Conservation (phyloP, 768 basidiomycete species). For the Pisolithus marmoratus region DNA sequence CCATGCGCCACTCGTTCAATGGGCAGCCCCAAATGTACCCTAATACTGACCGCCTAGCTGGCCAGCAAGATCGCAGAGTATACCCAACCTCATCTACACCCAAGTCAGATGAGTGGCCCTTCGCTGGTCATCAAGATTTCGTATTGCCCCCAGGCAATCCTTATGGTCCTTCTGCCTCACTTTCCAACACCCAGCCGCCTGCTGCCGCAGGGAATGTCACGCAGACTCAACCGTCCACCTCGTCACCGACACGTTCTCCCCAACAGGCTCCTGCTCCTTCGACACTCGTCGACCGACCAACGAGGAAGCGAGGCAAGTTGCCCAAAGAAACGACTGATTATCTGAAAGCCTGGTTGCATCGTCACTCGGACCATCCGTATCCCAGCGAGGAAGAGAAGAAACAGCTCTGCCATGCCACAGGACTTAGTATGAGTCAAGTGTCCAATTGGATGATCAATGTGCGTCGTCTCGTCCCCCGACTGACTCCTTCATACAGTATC, state of each 20-base stretch:
- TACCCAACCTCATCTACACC: slow-evolving; percentile 34
- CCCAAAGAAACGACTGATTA: slow-evolving; percentile 89
- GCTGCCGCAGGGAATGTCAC: slow-evolving; percentile 7
- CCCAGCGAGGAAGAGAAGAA: slow-evolving; percentile 90
- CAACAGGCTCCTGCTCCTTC: slow-evolving; percentile 48
- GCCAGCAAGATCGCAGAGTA: slow-evolving; percentile 61
- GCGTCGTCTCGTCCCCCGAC: slow-evolving; percentile 16
- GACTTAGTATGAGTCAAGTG: slow-evolving; percentile 83
- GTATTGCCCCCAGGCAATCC: slow-evolving; percentile 32
- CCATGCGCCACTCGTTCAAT: slow-evolving; percentile 62
- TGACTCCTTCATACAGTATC: slow-evolving; percentile 20
- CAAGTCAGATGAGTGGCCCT: slow-evolving; percentile 71
- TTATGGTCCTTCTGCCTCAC: slow-evolving; percentile 30
- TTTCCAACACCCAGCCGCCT: slow-evolving; percentile 37
- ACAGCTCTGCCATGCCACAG: slow-evolving; percentile 79
- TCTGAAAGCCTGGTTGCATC: slow-evolving; percentile 83
- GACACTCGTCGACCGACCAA: slow-evolving; percentile 67
- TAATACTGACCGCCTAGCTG: slow-evolving; percentile 66
- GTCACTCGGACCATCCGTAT: slow-evolving; percentile 86
- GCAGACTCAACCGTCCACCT: slow-evolving; percentile 37
- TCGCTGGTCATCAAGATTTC: slow-evolving; percentile 51
- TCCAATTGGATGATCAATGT: slow-evolving; percentile 95
- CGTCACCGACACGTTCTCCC: slow-evolving; percentile 34
- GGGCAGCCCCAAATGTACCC: slow-evolving; percentile 59
- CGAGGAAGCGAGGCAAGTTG: slow-evolving; percentile 80